Evolutionary conservation across 2,329 filamentous ascomycete species (phyloP), one percentile per base, ranked within the genome.

Genomic region (Colletotrichum destructivum): DNA sequence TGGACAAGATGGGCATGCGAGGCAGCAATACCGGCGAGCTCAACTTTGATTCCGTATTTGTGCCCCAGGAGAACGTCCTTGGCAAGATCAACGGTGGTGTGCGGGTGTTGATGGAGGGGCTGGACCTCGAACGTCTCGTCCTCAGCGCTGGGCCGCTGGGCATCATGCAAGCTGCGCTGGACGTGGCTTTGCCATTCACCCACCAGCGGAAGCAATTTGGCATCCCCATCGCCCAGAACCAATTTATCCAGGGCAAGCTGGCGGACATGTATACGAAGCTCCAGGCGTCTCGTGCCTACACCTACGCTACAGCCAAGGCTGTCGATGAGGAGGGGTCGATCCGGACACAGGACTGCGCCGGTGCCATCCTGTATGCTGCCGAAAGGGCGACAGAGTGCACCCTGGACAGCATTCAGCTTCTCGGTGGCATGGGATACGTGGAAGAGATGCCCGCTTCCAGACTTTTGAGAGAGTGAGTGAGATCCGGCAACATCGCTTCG

Each of bases 221-320:
- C 66, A 85, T 82, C 9, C 96, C 96, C 2, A 94, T 98, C 74
- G 96, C 94, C 0, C 92, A 96, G 76, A 97, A 98, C 82, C 96
- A 99, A 82, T 88, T 98, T 74, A 88, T 98, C 26, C 96, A 98
- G 83, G 96, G 94, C 69, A 96, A 95, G 80, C 88, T 98, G 56
- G 95, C 96, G 67, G 95, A 98, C 81, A 98, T 99, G 95, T 97
- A 98, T 84, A 98, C 95, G 59, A 97, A 97, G 82, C 89, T 96
- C 71, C 92, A 94, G 77, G 95, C 93, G 13, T 91, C 92, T 18
- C 87, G 91, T n/a, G 89, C 95, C 2, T 98, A 98, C 82, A 98
- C 96, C 0, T 97, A 97, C 79, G 85, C 88, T 47, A 95, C 95
- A 0, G 96, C 96, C 3, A 88, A 89, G 57, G 88, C 89, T 2